Percentiles rank a stretch among this genome's conserved stretches.
Evolutionary conservation across 768 basidiomycete species (phyloP).

Genomic region (Tulasnella calospora): DNA sequence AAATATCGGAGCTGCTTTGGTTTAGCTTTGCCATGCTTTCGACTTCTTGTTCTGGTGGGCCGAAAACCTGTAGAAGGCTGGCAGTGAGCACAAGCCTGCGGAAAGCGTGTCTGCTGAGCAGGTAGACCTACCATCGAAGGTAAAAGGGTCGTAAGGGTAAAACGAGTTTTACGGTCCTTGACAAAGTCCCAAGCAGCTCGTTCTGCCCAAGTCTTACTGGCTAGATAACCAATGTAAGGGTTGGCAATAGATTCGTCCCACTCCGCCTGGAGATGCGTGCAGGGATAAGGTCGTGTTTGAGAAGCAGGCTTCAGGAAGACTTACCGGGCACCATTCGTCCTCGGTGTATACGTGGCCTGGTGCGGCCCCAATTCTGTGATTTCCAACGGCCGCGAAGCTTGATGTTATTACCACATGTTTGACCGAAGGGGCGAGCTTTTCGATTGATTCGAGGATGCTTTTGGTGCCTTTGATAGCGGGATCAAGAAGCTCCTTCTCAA

Average conservation of each 20-base stretch:
- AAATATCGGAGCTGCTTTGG: slow-evolving; percentile 12
- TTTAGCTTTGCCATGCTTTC: slow-evolving; percentile 21
- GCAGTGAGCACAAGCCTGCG: neutral
- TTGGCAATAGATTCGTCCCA: slow-evolving; percentile 1
- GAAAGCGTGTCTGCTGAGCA: neutral
- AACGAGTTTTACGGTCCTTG: slow-evolving; percentile 40
- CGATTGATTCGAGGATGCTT: slow-evolving; percentile 28
- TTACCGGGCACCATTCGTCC: slow-evolving; percentile 29
- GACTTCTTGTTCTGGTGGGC: slow-evolving; percentile 24
- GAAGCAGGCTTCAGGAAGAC: neutral
- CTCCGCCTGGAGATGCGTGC: neutral
- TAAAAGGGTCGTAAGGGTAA: slow-evolving; percentile 48
- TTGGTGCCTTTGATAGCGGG: slow-evolving; percentile 32
- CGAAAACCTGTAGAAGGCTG: slow-evolving; percentile 3
- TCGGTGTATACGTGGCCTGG: slow-evolving; percentile 29
- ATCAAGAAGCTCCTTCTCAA: slow-evolving; percentile 24
- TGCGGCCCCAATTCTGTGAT: neutral
- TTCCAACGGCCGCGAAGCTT: slow-evolving; percentile 31
- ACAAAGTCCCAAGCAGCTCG: slow-evolving; percentile 52
- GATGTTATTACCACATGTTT: slow-evolving; percentile 34
- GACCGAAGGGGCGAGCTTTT: slow-evolving; percentile 27
- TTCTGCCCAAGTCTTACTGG: slow-evolving; percentile 64
- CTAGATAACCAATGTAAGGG: slow-evolving; percentile 42
- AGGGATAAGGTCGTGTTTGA: neutral
- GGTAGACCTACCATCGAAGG: slow-evolving; percentile 47